Conservation (phyloP, 345 rosid genomes). For the Camelina neglecta region DNA sequence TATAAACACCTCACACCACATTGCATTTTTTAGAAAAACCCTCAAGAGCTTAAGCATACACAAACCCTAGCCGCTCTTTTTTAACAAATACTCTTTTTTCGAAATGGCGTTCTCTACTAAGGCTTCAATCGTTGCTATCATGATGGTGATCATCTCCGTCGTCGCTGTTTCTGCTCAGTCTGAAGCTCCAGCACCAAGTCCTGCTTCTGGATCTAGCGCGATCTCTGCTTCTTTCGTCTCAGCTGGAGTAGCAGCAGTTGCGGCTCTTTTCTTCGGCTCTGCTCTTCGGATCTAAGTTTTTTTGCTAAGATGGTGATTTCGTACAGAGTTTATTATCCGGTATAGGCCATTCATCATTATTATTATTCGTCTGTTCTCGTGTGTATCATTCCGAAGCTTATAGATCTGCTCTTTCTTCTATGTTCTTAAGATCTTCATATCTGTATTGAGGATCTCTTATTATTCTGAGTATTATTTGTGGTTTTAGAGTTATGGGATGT, state of each 20-base stretch:
- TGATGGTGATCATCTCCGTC: slow-evolving; percentile 46
- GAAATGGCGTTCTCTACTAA: slow-evolving; percentile 57
- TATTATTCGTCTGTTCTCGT: slow-evolving; percentile 35
- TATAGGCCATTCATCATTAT: slow-evolving; percentile 39
- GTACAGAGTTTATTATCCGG: slow-evolving; percentile 42
- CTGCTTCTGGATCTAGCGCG: slow-evolving; percentile 55
- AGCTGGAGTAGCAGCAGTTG: slow-evolving; percentile 49
- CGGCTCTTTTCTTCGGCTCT: slow-evolving; percentile 54
- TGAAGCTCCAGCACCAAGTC: slow-evolving; percentile 65
- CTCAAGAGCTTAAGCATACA: background rate
- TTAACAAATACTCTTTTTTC: background rate
- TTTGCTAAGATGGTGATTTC: slow-evolving; percentile 27
- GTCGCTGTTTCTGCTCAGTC: slow-evolving; percentile 50
- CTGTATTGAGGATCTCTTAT: slow-evolving; percentile 25
- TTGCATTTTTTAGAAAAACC: background rate
- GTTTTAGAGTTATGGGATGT: slow-evolving; percentile 14
- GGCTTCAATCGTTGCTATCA: slow-evolving; percentile 42
- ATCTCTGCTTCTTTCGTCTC: slow-evolving; percentile 51
- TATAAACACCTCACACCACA: slow-evolving; percentile 36
- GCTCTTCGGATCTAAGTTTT: slow-evolving; percentile 56
- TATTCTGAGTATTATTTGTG: slow-evolving; percentile 26
- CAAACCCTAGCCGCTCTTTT: slow-evolving; percentile 3
- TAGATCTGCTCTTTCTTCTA: slow-evolving; percentile 29
- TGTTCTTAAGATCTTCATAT: slow-evolving; percentile 25
- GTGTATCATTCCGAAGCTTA: slow-evolving; percentile 42